Percentiles rank a stretch among this genome's conserved stretches.
Conservation (phyloP, 257 asterid species). For the Haberlea rhodopensis region DNA sequence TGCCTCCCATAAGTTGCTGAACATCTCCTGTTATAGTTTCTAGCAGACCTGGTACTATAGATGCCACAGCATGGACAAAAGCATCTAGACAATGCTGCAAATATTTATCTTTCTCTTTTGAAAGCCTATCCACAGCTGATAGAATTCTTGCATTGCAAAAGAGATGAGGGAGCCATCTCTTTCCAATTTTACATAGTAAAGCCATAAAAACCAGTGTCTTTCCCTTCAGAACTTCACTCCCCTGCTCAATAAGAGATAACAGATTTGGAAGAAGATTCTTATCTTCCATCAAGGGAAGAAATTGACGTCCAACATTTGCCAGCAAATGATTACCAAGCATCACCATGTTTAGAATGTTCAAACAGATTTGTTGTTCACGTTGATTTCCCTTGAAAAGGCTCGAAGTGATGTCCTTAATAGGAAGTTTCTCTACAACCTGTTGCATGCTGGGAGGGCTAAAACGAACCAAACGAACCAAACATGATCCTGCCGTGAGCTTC, state of each 20-base stretch:
- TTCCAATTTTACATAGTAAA: conserved; percentile 84
- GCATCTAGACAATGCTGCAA: conserved; percentile 67
- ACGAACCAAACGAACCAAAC: conserved; percentile 96
- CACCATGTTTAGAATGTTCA: conserved; percentile 78
- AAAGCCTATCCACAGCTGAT: conserved; percentile 81
- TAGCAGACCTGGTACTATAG: conserved; percentile 79
- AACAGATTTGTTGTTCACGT: conserved; percentile 94
- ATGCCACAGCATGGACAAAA: conserved; percentile 66
- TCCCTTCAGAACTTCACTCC: conserved; percentile 81
- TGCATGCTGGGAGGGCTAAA: conserved; percentile 71
- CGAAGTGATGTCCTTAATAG: conserved; percentile 72
- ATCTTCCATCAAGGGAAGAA: conserved; percentile 80
- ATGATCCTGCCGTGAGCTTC: conserved; percentile 93
- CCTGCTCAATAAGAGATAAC: conserved; percentile 79
- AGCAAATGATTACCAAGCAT: conserved; percentile 60
- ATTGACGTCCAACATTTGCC: conserved; percentile 65
- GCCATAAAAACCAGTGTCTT: conserved; percentile 82
- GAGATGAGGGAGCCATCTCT: conserved; percentile 71
- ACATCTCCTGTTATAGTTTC: conserved; percentile 73
- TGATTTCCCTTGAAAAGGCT: conserved; percentile 82
- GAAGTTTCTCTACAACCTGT: conserved; percentile 73
- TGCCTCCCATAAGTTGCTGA: conserved; percentile 80
- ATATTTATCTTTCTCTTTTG: conserved; percentile 77
- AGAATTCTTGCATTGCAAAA: conserved; percentile 82
- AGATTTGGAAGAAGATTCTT: conserved; percentile 69